Percentiles rank a stretch among this genome's conserved stretches.
phyloP scores from a whole-genome alignment of 352 stramenopile species.

The Plasmopara halstedii region DNA sequence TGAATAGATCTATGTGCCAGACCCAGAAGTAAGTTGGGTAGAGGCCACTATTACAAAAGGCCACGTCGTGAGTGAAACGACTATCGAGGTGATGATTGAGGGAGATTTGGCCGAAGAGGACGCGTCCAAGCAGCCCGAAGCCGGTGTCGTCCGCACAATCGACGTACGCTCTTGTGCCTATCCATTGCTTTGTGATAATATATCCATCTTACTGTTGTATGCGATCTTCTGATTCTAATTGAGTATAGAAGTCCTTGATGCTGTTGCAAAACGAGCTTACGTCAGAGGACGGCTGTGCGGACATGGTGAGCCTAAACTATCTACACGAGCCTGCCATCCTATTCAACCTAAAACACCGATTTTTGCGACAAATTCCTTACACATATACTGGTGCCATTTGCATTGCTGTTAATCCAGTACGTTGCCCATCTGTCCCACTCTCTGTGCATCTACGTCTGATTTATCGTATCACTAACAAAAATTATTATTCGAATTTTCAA shows the following conservation, averaged over 20 bases:
- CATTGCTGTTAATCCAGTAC: constrained; percentile 95
- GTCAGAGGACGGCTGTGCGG: constrained; percentile 49
- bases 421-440: constrained; percentile 16
- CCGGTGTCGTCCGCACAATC: constrained; percentile 40
- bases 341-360: constrained; percentile 87
- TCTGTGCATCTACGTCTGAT: background rate
- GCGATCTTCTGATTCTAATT: background rate
- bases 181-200: background rate
- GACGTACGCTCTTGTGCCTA: constrained; percentile 19
- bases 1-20: constrained; percentile 73
- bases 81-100: constrained; percentile 72
- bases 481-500: constrained; percentile 13
- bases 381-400: constrained; percentile 96
- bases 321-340: constrained; percentile 89
- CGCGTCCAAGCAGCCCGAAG: constrained; percentile 48
- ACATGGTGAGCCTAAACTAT: constrained; percentile 87
- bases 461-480: constrained; percentile 2
- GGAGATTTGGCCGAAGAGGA: constrained; percentile 65
- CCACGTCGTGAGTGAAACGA: constrained; percentile 68
- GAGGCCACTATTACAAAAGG: constrained; percentile 78
- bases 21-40: constrained; percentile 73
- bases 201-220: constrained; percentile 3
- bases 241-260: constrained; percentile 60
- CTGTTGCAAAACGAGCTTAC: constrained; percentile 64
- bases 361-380: constrained; percentile 89